Evolutionary conservation across 1,284 basidiomycete species (phyloP).

Genomic region (Ganoderma leucocontextum): DNA sequence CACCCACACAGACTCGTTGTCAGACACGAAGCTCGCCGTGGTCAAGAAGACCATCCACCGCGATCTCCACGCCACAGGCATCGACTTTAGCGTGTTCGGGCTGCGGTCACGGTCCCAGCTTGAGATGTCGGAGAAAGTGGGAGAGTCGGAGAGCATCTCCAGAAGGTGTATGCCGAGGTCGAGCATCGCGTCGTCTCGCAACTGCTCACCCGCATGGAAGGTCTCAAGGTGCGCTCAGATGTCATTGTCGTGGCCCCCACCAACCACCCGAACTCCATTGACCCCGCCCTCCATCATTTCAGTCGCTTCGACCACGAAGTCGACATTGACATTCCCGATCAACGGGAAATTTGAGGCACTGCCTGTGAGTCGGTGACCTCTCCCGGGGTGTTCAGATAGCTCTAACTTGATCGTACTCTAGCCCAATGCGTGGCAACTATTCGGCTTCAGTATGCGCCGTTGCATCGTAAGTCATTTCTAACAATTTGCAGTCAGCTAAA

Average conservation of each 20-base stretch:
- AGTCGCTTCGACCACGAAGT: slow-evolving; percentile 99
- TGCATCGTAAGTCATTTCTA: no score
- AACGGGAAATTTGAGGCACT: no score
- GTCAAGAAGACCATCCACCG: slow-evolving; percentile 73
- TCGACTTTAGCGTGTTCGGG: slow-evolving; percentile 80
- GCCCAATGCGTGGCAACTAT: no score
- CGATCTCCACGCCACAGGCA: slow-evolving; percentile 66
- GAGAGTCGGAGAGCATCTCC: slow-evolving; percentile 95
- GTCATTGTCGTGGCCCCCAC: slow-evolving; percentile 99
- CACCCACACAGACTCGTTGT: slow-evolving; percentile 78
- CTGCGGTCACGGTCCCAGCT: slow-evolving; percentile 76
- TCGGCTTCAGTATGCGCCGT: no score
- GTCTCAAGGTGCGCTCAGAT: slow-evolving; percentile 97
- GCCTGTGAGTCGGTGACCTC: no score
- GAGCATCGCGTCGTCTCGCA: slow-evolving; percentile 99
- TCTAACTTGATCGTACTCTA: no score
- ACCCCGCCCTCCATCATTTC: slow-evolving; percentile 97
- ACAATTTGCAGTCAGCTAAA: no score
- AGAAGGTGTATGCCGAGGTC: slow-evolving; percentile 99
- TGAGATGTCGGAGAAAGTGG: slow-evolving; percentile 72
- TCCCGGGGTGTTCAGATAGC: no score
- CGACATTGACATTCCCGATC: slow-evolving; percentile 99
- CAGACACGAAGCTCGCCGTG: slow-evolving; percentile 70
- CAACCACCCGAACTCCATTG: slow-evolving; percentile 98
- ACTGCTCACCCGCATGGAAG: slow-evolving; percentile 98